phyloP scores from a whole-genome alignment of 108 stramenopile genomes.

The Asterionellopsis glacialis region DNA sequence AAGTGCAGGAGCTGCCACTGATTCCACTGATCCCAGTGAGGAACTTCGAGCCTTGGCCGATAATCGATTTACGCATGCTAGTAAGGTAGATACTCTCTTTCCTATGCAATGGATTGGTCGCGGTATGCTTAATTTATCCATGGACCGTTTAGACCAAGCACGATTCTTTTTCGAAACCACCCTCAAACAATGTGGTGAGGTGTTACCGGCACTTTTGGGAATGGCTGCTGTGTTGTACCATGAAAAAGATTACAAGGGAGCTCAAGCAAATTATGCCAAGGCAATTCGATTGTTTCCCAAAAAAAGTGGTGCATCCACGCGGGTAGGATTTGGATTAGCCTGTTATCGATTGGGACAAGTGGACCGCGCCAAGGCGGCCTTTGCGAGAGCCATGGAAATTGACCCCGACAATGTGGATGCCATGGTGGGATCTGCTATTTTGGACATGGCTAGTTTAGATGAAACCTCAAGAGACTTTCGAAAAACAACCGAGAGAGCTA shows the following conservation, averaged over 20 bases:
- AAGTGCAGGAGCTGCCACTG: conserved; percentile 11
- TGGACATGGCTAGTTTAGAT: conserved; percentile 76
- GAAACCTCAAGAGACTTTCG: conserved; percentile 50
- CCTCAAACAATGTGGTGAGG: conserved; percentile 58
- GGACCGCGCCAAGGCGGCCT: conserved; percentile 83
- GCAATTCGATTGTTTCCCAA: conserved; percentile 60
- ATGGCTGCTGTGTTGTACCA: conserved; percentile 70
- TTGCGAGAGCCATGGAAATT: conserved; percentile 65
- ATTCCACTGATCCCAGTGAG: conserved; percentile 29
- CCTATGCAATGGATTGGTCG: conserved; percentile 87
- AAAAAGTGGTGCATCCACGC: conserved; percentile 32
- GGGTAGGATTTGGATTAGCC: conserved; percentile 80
- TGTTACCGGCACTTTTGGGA: conserved; percentile 79
- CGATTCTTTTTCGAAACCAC: conserved; percentile 80
- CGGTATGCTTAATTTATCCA: conserved; percentile 65
- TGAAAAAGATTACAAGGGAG: conserved; percentile 56
- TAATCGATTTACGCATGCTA: conserved; percentile 59
- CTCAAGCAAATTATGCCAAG: conserved; percentile 56
- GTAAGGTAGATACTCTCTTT: conserved; percentile 68
- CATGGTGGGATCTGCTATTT: conserved; percentile 69
- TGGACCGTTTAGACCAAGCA: conserved; percentile 61
- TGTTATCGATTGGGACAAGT: conserved; percentile 83
- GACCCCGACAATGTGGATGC: conserved; percentile 82
- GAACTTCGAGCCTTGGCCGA: conserved; percentile 63
- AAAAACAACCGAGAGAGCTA: conserved; percentile 59